Conservation (phyloP, 148 eudicot species). For the Arbutus unedo region DNA sequence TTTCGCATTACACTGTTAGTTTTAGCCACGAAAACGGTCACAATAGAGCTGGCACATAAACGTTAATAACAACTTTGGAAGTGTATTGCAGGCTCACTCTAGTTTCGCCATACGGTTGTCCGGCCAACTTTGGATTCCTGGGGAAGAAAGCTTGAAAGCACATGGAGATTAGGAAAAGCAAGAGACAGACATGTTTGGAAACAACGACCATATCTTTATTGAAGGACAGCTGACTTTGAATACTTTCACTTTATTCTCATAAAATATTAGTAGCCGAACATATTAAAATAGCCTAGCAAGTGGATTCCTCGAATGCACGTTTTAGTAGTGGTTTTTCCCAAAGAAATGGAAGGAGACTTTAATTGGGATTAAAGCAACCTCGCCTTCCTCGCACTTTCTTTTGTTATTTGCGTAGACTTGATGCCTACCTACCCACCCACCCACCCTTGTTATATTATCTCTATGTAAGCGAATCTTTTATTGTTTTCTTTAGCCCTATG, state of each 20-base stretch:
- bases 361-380: neutral
- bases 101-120: conserved; percentile 1
- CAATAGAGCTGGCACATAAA: no score
- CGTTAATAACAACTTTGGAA: neutral
- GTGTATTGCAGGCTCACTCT: conserved; percentile 16
- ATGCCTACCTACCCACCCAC: neutral
- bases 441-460: no score
- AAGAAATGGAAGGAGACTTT: neutral
- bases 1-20: neutral
- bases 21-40: no score
- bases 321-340: neutral
- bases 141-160: neutral
- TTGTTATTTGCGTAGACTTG: neutral
- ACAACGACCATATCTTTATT: neutral
- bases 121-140: neutral
- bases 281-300: neutral
- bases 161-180: neutral
- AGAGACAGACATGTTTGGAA: neutral
- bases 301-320: neutral
- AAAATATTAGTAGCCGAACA: no score
- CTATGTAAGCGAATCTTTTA: neutral
- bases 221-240: neutral
- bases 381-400: neutral
- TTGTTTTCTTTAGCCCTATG: neutral
- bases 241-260: neutral